A percentile compares a stretch with the other conserved stretches of the same genome.
Evolutionary conservation across 108 stramenopile species (phyloP).

Genomic region (Skeletonema potamos): DNA sequence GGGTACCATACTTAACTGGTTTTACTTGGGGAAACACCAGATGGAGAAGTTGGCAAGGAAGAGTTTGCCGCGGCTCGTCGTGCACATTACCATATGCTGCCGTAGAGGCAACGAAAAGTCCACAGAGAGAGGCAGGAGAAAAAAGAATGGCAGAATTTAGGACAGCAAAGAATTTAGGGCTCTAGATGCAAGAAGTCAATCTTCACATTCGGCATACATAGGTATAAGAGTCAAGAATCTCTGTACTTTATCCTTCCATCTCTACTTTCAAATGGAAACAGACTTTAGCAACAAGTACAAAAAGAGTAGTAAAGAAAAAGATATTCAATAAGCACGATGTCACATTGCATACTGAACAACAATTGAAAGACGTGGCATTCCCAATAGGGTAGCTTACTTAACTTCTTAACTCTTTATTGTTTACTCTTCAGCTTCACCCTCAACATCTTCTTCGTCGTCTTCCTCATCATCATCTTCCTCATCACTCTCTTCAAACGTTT

Average conservation of each 20-base stretch:
- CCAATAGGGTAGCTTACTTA: not conserved
- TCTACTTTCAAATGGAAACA: not conserved
- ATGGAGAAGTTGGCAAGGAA: not conserved
- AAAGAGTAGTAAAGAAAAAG: too few species aligned
- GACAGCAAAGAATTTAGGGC: too few species aligned
- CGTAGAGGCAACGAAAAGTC: not conserved
- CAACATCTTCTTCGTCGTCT: slow-evolving; percentile 16
- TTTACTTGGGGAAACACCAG: too few species aligned
- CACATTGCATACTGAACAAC: too few species aligned
- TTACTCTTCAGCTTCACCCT: slow-evolving; percentile 34
- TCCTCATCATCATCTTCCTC: slow-evolving; percentile 59
- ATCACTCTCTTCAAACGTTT: slow-evolving; percentile 92
- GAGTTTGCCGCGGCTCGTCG: not conserved
- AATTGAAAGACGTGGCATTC: too few species aligned
- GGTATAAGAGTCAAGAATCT: not conserved
- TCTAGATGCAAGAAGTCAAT: too few species aligned
- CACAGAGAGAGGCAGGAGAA: not conserved
- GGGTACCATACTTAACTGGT: too few species aligned
- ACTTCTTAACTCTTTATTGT: not conserved
- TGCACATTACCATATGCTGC: not conserved
- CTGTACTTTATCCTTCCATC: slow-evolving; percentile 1
- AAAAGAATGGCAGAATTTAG: too few species aligned
- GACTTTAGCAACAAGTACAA: too few species aligned
- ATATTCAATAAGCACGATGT: too few species aligned
- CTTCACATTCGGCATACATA: too few species aligned